Conservation (phyloP, 106 monocot genomes). For the Dendrobium nobile region DNA sequence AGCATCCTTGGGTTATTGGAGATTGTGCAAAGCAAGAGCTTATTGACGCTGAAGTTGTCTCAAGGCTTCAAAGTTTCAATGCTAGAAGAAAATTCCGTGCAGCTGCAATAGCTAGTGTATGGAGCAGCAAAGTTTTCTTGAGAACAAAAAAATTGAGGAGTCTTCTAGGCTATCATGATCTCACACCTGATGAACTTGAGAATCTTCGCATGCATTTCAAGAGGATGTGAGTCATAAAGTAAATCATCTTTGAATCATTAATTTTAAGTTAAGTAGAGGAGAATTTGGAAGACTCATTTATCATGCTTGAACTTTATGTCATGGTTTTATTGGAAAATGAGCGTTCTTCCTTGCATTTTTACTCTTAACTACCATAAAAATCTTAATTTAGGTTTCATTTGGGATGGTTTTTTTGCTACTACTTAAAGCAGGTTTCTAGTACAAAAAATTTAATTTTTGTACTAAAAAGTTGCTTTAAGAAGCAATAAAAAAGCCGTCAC, state of each 20-base stretch:
- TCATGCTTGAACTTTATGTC: background rate
- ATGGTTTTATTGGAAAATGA: background rate
- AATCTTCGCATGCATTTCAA: slow-evolving; percentile 47
- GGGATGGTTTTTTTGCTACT: too few relatives aligned
- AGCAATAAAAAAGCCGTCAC: too few relatives aligned
- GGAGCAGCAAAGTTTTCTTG: slow-evolving; percentile 43
- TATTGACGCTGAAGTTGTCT: slow-evolving; percentile 62
- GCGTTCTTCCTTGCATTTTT: background rate
- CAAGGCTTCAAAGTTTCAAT: slow-evolving; percentile 66
- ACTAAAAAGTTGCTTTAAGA: too few relatives aligned
- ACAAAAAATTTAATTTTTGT: too few relatives aligned
- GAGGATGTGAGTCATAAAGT: slow-evolving; percentile 39
- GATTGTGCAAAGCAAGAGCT: slow-evolving; percentile 59
- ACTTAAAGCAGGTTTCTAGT: too few relatives aligned
- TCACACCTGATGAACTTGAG: slow-evolving; percentile 43
- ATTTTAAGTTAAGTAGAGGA: background rate
- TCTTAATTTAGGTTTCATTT: background rate
- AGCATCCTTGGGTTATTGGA: slow-evolving; percentile 69
- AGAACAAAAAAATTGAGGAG: slow-evolving; percentile 53
- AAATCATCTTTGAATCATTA: background rate
- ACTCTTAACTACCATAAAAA: background rate
- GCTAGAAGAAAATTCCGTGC: slow-evolving; percentile 59
- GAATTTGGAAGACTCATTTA: background rate
- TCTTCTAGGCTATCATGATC: slow-evolving; percentile 53
- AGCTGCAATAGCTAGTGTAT: slow-evolving; percentile 67